Percentiles rank a stretch among this genome's conserved stretches.
These are phyloP conservation scores for Taiwanofungus camphoratus DNA, from an alignment of 1,284 basidiomycete species.

Conservation along the genomic window DNA sequence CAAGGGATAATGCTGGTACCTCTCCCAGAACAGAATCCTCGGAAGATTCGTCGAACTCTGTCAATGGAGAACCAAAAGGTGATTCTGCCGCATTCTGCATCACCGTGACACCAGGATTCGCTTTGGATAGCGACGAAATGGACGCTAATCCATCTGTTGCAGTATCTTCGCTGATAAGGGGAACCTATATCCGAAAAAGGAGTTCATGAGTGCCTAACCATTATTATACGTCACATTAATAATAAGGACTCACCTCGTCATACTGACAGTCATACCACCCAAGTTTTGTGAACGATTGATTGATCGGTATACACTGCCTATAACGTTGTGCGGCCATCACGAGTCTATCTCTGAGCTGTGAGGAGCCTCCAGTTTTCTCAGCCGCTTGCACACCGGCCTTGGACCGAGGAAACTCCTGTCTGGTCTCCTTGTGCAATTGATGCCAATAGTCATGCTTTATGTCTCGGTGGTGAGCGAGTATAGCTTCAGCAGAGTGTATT, in stretches of 20 bases:
- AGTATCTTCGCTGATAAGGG: too few relatives aligned
- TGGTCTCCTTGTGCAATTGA: slow-evolving; percentile 31
- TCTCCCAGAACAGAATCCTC: too few relatives aligned
- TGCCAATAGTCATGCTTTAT: slow-evolving; percentile 38
- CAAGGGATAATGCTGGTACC: too few relatives aligned
- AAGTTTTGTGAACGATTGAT: slow-evolving; percentile 10
- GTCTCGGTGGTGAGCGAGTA: slow-evolving; percentile 31
- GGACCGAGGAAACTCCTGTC: slow-evolving; percentile 22
- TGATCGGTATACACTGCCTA: slow-evolving; percentile 30
- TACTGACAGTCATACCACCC: slow-evolving; percentile 16
- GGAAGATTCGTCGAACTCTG: not conserved
- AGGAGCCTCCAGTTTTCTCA: slow-evolving; percentile 31
- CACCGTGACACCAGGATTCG: not conserved
- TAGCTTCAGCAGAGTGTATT: slow-evolving; percentile 48
- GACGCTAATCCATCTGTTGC: too few relatives aligned
- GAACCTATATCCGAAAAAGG: too few relatives aligned
- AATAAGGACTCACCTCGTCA: not conserved
- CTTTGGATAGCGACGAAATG: too few relatives aligned
- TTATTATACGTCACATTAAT: not conserved
- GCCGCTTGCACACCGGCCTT: slow-evolving; percentile 22
- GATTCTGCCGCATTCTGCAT: not conserved
- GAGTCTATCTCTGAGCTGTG: slow-evolving; percentile 30
- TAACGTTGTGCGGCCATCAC: slow-evolving; percentile 37
- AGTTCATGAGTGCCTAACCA: too few relatives aligned
- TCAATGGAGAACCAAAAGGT: not conserved